Evolutionary conservation across 2,329 filamentous ascomycete genomes (phyloP).

Genomic region (Aureobasidium sp.): DNA sequence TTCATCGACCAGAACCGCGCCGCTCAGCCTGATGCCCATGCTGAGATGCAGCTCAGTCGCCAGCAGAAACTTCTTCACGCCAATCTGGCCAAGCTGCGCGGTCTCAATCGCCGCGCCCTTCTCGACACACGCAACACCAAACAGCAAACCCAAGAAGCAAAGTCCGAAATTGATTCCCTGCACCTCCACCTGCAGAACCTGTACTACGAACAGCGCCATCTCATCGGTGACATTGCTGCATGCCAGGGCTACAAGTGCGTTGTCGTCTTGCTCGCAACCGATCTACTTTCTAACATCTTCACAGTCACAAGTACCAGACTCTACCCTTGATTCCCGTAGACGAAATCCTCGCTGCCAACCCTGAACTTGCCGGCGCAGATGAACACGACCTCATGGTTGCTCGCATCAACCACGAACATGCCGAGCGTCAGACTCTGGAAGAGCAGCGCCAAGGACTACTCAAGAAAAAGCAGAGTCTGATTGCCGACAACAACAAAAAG

Average conservation of each 20-base stretch:
- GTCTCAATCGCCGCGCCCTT: slow-evolving; percentile 73
- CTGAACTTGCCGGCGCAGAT: slow-evolving; percentile 62
- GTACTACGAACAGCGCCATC: slow-evolving; percentile 88
- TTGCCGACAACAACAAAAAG: slow-evolving; percentile 77
- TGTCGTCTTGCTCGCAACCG: neutral
- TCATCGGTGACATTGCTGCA: slow-evolving; percentile 80
- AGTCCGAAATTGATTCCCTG: slow-evolving; percentile 83
- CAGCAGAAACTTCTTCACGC: slow-evolving; percentile 75
- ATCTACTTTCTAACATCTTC: slow-evolving; percentile 3
- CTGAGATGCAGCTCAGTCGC: slow-evolving; percentile 55
- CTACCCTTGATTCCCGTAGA: slow-evolving; percentile 77
- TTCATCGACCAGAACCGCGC: slow-evolving; percentile 42
- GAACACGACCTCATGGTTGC: slow-evolving; percentile 81
- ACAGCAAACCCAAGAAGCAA: slow-evolving; percentile 71
- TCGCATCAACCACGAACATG: slow-evolving; percentile 83
- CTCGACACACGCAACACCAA: slow-evolving; percentile 80
- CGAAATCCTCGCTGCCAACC: slow-evolving; percentile 68
- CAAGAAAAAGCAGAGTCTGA: slow-evolving; percentile 59
- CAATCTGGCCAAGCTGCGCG: slow-evolving; percentile 70
- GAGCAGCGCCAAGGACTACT: slow-evolving; percentile 60
- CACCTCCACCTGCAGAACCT: slow-evolving; percentile 92
- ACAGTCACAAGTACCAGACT: slow-evolving; percentile 76
- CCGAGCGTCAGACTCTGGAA: slow-evolving; percentile 76
- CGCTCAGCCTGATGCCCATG: slow-evolving; percentile 37
- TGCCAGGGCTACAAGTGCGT: slow-evolving; percentile 88